Base-by-base conservation (phyloP, 2,329 filamentous ascomycete species). In the Sporothrix dimorphospora region DNA sequence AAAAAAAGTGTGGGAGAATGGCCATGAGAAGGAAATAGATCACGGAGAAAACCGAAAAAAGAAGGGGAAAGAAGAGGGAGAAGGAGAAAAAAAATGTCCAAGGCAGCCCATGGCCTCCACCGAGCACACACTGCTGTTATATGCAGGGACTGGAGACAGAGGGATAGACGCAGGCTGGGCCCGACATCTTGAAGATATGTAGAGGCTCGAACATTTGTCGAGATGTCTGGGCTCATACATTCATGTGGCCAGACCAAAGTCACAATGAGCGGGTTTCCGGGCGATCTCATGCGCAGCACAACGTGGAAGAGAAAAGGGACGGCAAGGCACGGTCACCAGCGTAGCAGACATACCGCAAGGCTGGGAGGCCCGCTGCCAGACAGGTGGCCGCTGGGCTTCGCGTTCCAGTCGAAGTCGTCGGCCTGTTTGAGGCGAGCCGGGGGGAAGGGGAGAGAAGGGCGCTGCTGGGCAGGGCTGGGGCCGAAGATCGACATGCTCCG, bases 161-260 rank as follows among this genome's bases (percentile, higher is more conserved):
- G 27, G 14, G 2, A 27, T 27, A 40, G n/a, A 65, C 11, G n/a
- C n/a, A 24, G 21, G 14, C 21, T 16, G 12, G 38, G 19, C 38
- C 12, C 59, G 42, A 7, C n/a, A 63, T 40, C 59, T 21, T 21
- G 8, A 45, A 27, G n/a, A n/a, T 19, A 63, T 49, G 45, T 38
- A 30, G 27, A 67, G 47, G 45, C 47, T 24, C 38, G 30, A 57
- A 68, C 40, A 59, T 59, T 24, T 47, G 19, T 67, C 40, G 30
- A 61, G 61, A 53, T 72, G 61, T 67, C 71, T 72, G 67, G 68
- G 51, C 11, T 40, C 30, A 57, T 45, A 49, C 38, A 42, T 21
- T 24, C 34, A 61, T 53, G 68, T 70, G 71, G 61, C 40, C 42
- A 27, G 30, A 14, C 19, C 40, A 59, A 45, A 12, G 51, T 14